Evolutionary conservation across 2,329 filamentous ascomycete species (phyloP).

Genomic region (Penicillium sp.): DNA sequence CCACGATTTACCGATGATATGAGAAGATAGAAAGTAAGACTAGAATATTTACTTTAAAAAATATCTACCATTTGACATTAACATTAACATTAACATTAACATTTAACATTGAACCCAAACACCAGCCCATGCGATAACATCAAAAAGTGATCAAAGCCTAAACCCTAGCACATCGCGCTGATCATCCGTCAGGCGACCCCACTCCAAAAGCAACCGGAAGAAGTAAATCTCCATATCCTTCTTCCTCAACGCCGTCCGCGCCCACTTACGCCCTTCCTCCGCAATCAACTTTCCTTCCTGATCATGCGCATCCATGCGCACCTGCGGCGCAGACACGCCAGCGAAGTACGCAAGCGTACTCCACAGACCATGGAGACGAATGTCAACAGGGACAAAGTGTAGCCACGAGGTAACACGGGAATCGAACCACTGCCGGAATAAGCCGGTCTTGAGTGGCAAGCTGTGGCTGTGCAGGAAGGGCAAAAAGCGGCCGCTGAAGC

Average conservation of each 20-base stretch:
- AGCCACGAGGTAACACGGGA: conserved; percentile 72
- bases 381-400: conserved; percentile 76
- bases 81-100: conserved; percentile 5
- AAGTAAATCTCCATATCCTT: conserved; percentile 81
- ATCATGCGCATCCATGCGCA: conserved; percentile 51
- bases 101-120: background rate
- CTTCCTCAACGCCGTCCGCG: conserved; percentile 59
- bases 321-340: conserved; percentile 48
- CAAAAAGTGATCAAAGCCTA: conserved; percentile 17
- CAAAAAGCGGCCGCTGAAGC: conserved; percentile 65
- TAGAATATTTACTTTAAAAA: background rate
- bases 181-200: conserved; percentile 69
- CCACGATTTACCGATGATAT: background rate
- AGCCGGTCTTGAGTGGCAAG: conserved; percentile 66
- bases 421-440: conserved; percentile 79
- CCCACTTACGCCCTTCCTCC: conserved; percentile 65
- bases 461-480: conserved; percentile 64
- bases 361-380: conserved; percentile 71
- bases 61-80: conserved; percentile 8
- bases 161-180: conserved; percentile 50
- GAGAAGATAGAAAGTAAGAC: background rate
- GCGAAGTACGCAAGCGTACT: conserved; percentile 72
- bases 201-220: conserved; percentile 74
- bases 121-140: background rate
- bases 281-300: conserved; percentile 65